These are phyloP conservation scores for Aspergillus avenaceus DNA, from an alignment of 495 filamentous ascomycete species.

Conservation along the genomic window DNA sequence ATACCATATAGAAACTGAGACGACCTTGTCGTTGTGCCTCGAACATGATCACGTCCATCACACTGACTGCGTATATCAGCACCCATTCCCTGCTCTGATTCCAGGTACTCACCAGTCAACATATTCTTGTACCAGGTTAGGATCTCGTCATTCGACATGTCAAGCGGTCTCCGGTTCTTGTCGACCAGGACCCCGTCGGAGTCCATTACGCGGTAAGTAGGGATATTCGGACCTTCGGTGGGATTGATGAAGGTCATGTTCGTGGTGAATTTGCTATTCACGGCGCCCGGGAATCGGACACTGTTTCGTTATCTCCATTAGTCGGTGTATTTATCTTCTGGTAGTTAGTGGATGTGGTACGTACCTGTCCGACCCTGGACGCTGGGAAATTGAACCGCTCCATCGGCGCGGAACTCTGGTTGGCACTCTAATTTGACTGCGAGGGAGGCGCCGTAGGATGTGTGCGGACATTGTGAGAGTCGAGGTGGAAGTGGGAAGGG, in stretches of 20 bases:
- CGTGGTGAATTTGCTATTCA: conserved; percentile 87
- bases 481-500: not conserved
- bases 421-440: not conserved
- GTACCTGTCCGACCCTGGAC: conserved; percentile 63
- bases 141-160: conserved; percentile 66
- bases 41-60: conserved; percentile 95
- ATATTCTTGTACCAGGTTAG: conserved; percentile 64
- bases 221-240: conserved; percentile 60
- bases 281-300: conserved; percentile 90
- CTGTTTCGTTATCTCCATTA: conserved; percentile 28
- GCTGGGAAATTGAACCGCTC: conserved; percentile 60
- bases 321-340: not conserved
- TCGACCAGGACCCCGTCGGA: conserved; percentile 78
- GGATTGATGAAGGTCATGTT: conserved; percentile 71
- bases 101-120: conserved; percentile 49
- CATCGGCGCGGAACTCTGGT: conserved; percentile 35
- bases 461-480: conserved; percentile 22
- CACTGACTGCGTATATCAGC: conserved; percentile 53
- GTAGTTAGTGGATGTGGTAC: not conserved
- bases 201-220: conserved; percentile 84
- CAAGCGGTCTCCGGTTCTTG: conserved; percentile 51
- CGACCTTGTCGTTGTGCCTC: conserved; percentile 79
- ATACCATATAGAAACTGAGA: conserved; percentile 93
- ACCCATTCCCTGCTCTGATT: not conserved
- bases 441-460: conserved; percentile 10